These are phyloP conservation scores for Chalciporus chontae DNA, from an alignment of 768 basidiomycete genomes.

Conservation along the genomic window DNA sequence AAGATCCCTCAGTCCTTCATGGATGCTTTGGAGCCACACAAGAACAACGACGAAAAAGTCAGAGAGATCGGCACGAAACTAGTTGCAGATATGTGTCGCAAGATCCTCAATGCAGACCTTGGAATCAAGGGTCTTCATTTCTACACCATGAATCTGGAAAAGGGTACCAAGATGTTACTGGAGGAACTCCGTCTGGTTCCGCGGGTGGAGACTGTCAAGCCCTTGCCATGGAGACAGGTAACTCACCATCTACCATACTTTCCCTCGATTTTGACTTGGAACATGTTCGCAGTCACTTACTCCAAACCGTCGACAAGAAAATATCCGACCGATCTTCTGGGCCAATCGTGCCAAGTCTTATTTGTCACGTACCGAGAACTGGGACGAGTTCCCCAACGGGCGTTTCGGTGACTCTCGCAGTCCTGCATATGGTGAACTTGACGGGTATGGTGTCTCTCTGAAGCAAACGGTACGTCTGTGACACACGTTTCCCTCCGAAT, in stretches of 20 bases:
- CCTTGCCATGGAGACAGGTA: constrained; percentile 96
- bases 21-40: constrained; percentile 78
- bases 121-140: constrained; percentile 91
- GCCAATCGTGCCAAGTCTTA: constrained; percentile 96
- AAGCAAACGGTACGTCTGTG: constrained; percentile 69
- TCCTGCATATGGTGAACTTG: constrained; percentile 97
- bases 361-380: constrained; percentile 93
- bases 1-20: constrained; percentile 72
- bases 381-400: constrained; percentile 99
- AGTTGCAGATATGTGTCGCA: constrained; percentile 90
- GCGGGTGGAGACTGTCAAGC: constrained; percentile 86
- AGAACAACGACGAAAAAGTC: constrained; percentile 92
- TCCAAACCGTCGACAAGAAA: constrained; percentile 85
- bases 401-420: constrained; percentile 96
- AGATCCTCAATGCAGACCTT: constrained; percentile 73
- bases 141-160: constrained; percentile 97
- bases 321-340: constrained; percentile 98
- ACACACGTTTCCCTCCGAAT: not conserved
- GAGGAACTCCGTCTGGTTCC: constrained; percentile 90
- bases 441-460: constrained; percentile 92
- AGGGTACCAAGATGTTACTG: constrained; percentile 91
- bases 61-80: constrained; percentile 90
- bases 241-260: constrained; percentile 16
- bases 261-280: constrained; percentile 1
- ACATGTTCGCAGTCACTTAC: constrained; percentile 68